phyloP scores from a whole-genome alignment of 139 green algal species.

The Chlorella sp. region DNA sequence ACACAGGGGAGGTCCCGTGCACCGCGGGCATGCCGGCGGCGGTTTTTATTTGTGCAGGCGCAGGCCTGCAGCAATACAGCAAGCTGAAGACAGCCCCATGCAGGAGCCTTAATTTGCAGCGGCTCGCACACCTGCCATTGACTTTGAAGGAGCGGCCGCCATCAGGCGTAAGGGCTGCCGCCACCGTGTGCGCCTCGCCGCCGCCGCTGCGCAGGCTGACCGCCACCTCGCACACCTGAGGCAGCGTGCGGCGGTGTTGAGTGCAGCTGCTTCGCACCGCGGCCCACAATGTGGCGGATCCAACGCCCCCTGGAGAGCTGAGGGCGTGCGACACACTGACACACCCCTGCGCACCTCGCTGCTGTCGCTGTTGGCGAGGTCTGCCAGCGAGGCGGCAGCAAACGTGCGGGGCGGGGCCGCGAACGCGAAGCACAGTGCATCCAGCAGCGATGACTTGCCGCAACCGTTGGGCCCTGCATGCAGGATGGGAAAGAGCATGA shows the following conservation, averaged over 20 bases:
- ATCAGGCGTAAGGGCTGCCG: conserved; percentile 45
- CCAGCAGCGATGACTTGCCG: conserved; percentile 64
- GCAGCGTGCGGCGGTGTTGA: background rate
- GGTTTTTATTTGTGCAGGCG: too few relatives aligned
- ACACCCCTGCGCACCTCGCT: background rate
- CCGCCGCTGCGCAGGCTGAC: background rate
- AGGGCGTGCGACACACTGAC: background rate
- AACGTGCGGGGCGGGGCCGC: background rate
- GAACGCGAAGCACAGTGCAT: conserved; percentile 53
- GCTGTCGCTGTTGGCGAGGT: conserved; percentile 22
- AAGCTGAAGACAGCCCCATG: too few relatives aligned
- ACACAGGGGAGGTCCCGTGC: too few relatives aligned
- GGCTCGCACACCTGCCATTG: conserved; percentile 22
- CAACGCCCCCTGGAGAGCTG: background rate
- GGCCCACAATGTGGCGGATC: background rate
- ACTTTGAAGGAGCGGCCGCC: conserved; percentile 48
- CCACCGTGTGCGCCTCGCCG: conserved; percentile 27
- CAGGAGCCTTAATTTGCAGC: too few relatives aligned
- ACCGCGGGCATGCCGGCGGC: too few relatives aligned
- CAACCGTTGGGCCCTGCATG: conserved; percentile 56
- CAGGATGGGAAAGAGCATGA: background rate
- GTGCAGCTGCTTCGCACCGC: background rate
- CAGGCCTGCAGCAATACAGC: too few relatives aligned
- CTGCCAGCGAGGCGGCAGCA: background rate
- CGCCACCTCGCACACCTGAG: conserved; percentile 48